phyloP scores from a whole-genome alignment of 257 asterid species.

The Gentiana macrophylla region DNA sequence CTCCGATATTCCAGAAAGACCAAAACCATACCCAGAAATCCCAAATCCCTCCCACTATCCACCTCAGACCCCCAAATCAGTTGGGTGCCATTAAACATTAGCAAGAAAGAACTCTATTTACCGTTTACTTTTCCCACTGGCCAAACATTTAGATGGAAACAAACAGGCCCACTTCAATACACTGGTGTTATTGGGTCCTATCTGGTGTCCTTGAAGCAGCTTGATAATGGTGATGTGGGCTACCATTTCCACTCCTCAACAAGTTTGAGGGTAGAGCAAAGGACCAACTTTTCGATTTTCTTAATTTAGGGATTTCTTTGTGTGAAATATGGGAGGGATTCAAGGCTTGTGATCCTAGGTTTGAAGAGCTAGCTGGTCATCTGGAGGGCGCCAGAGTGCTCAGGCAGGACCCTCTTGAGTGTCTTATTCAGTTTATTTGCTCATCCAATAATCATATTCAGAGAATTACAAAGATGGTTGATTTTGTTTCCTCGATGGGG shows the following conservation, averaged over 20 bases:
- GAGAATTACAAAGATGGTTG: slow-evolving; percentile 91
- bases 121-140: slow-evolving; percentile 98
- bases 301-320: slow-evolving; percentile 65
- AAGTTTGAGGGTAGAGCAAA: slow-evolving; percentile 26
- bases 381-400: slow-evolving; percentile 89
- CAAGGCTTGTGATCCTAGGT: slow-evolving; percentile 61
- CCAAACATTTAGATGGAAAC: slow-evolving; percentile 88
- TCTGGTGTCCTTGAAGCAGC: slow-evolving; percentile 71
- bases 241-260: slow-evolving; percentile 41
- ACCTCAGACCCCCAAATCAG: slow-evolving; percentile 18
- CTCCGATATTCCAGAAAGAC: slow-evolving; percentile 13
- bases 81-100: slow-evolving; percentile 52
- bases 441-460: slow-evolving; percentile 79
- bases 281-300: slow-evolving; percentile 49
- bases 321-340: slow-evolving; percentile 63
- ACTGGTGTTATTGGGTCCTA: slow-evolving; percentile 72
- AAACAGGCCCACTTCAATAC: slow-evolving; percentile 60
- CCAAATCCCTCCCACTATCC: slow-evolving; percentile 16
- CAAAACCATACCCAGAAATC: slow-evolving; percentile 30
- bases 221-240: slow-evolving; percentile 43
- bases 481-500: slow-evolving; percentile 68
- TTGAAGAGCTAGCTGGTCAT: slow-evolving; percentile 54
- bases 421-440: slow-evolving; percentile 85
- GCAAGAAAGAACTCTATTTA: slow-evolving; percentile 65
- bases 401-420: slow-evolving; percentile 90